Conservation (phyloP, 495 filamentous ascomycete genomes). For the Terfezia claveryi region DNA sequence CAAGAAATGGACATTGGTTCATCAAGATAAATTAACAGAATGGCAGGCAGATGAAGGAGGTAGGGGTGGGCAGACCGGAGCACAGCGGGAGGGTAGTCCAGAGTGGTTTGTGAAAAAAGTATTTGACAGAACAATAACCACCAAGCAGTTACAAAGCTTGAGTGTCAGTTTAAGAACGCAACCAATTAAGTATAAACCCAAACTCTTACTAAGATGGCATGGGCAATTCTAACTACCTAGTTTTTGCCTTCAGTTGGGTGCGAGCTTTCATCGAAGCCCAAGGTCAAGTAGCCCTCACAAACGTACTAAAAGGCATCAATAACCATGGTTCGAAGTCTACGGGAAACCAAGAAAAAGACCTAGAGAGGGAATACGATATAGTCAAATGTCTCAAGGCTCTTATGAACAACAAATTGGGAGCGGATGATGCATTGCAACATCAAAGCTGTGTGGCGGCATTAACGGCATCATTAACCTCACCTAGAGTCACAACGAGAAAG, state of each 20-base stretch:
- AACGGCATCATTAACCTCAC: constrained; percentile 67
- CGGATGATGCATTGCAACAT: constrained; percentile 85
- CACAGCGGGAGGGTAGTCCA: constrained; percentile 83
- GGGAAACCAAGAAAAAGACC: constrained; percentile 15
- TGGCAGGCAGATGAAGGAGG: constrained; percentile 83
- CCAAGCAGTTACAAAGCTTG: constrained; percentile 74
- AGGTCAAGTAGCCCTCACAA: constrained; percentile 88
- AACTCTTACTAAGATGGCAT: no score
- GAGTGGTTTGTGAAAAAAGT: constrained; percentile 98
- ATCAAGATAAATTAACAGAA: constrained; percentile 85
- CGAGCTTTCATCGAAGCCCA: constrained; percentile 92
- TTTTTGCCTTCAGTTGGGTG: constrained; percentile 43
- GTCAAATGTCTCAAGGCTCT: constrained; percentile 90
- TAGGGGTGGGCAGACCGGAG: constrained; percentile 33
- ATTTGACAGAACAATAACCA: constrained; percentile 82
- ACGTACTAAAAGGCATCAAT: constrained; percentile 81
- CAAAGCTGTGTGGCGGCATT: constrained; percentile 75
- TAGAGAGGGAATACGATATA: constrained; percentile 93
- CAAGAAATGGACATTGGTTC: constrained; percentile 94
- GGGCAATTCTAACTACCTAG: background rate
- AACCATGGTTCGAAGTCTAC: constrained; percentile 54
- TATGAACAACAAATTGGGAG: constrained; percentile 98
- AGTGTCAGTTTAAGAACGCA: constrained; percentile 89
- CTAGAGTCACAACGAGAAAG: constrained; percentile 76
- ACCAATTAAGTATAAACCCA: constrained; percentile 44